Base-by-base conservation (phyloP, 2,329 filamentous ascomycete species). In the Colletotrichum plurivorum region DNA sequence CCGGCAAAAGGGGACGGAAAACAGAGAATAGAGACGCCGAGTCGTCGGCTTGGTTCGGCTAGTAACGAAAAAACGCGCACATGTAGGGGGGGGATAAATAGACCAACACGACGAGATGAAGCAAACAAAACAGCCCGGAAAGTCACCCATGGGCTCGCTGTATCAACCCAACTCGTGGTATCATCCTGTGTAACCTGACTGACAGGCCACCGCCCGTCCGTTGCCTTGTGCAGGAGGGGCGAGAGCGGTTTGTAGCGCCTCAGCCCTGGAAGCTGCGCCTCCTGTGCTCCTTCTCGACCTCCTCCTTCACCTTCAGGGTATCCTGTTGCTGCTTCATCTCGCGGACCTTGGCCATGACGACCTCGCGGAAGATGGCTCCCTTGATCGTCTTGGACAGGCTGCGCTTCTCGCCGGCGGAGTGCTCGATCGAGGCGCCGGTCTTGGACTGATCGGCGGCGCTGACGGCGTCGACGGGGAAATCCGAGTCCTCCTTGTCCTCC, bases 321-420 rank as follows among this genome's bases (percentile, higher is more conserved):
- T 95, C 91, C 78, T 97, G 92, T 75, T 95, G 89, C 74, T 94
- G 92, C 86, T 97, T 97, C 88, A 94, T 93, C 81, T 97, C 95
- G 69, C 92, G 89, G 53, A 97, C 94, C 84, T 98, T 98, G 73
- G 95, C 95, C 67, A 97, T 85, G 15, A 98, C 95, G 13, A 98
- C 93, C 80, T 98, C 95, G 75, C 93, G 89, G 89, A 98, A 98
- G 75, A 98, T 97, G 71, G 94, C 88, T 67, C 88, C 84, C 77
- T 88, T 87, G 73, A 89, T 82, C 69, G 86, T 81, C 75, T 83
- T 84, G 70, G 83, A 83, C 13, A 88, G 78, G 54, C 76, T 82
- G 70, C 79, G 81, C 78, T 85, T 83, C 41, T 65, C 70, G 58
- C 67, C 67, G 48, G 41, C 18, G 15, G 54, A 13, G 25, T 52